Conservation (phyloP, 768 basidiomycete species). For the Phallus indusiatus region DNA sequence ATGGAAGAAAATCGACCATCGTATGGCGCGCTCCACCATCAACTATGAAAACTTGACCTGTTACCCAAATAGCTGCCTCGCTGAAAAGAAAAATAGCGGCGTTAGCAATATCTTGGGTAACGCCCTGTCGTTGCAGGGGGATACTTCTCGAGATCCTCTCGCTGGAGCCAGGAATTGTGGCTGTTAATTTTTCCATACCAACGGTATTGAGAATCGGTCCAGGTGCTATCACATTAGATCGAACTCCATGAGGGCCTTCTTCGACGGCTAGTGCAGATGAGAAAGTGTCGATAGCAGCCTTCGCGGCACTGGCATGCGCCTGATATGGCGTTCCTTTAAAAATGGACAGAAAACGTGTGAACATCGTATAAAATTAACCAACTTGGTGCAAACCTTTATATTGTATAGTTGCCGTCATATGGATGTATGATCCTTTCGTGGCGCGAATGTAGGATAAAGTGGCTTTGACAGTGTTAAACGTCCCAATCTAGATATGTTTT, state of each 20-base stretch:
- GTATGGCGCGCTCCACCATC: constrained; percentile 58
- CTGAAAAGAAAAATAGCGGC: constrained; percentile 76
- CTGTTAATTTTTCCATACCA: constrained; percentile 25
- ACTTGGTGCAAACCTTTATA: constrained; percentile 47
- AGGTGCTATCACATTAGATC: constrained; percentile 80
- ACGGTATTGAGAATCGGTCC: constrained; percentile 78
- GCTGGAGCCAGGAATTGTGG: constrained; percentile 2
- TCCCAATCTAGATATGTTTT: constrained; percentile 56
- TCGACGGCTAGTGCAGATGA: constrained; percentile 83
- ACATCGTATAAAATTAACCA: neutral
- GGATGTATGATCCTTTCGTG: constrained; percentile 73
- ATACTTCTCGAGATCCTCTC: constrained; percentile 8
- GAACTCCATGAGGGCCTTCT: constrained; percentile 90
- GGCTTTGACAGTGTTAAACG: constrained; percentile 91
- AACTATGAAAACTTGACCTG: constrained; percentile 64
- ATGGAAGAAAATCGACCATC: constrained; percentile 40
- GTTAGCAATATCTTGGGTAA: constrained; percentile 57
- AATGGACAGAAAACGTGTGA: neutral
- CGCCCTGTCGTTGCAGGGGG: constrained; percentile 43
- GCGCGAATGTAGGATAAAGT: constrained; percentile 67
- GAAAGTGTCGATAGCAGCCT: constrained; percentile 87
- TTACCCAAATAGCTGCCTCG: constrained; percentile 65
- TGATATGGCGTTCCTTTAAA: constrained; percentile 69
- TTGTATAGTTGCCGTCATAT: constrained; percentile 85
- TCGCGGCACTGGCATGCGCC: constrained; percentile 90